Base-by-base conservation (phyloP, 2,329 filamentous ascomycete genomes). In the Xylaria digitata region DNA sequence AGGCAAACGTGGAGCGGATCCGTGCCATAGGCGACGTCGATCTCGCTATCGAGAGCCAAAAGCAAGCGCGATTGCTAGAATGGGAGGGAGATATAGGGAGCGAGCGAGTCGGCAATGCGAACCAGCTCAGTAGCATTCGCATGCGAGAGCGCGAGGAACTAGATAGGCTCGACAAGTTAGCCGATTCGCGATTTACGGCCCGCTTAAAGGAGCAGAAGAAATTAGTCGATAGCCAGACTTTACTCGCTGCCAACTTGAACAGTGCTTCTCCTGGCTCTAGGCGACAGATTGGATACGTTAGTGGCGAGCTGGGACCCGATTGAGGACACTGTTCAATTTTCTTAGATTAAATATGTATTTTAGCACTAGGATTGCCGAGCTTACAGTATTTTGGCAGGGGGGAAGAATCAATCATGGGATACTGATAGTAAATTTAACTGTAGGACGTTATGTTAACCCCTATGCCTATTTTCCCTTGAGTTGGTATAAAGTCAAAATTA, bases 271-370 rank as follows among this genome's bases (percentile, higher is more conserved):
- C 78, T 13, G 77, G 76, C 15, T 76, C 75, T 48, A 77, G 83
- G 71, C 80, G 82, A 68, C 84, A 86, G 78, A 84, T 87, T 78
- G 86, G 86, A n/a, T 88, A 82, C 69, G 80, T 88, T 37, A 83
- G 83, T 52, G 81, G 81, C 54, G 86, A 87, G 78, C 65, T 87
- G 73, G 81, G 72, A 0, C 69, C 67, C 17, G 72, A 74, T 65
- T 73, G 57, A 43, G 34, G 32, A 9, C 2, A 34, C 34, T 7
- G 17, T 34, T 17, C 9, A 7, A 19, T 54, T 40, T 9, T 11
- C 9, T 15, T 21, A 4, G 11, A 40, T 9, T 15, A 15, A 13
- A 3, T 8, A 37, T 21, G 32, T 54, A 40, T 54, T 23, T 54
- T 17, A 54, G 19, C 19, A 23, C 13, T 1, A 7, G 13, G 19